Evolutionary conservation across 2,329 filamentous ascomycete genomes (phyloP), one percentile per base, ranked within the genome.

Genomic region (Xylariaceae sp.): DNA sequence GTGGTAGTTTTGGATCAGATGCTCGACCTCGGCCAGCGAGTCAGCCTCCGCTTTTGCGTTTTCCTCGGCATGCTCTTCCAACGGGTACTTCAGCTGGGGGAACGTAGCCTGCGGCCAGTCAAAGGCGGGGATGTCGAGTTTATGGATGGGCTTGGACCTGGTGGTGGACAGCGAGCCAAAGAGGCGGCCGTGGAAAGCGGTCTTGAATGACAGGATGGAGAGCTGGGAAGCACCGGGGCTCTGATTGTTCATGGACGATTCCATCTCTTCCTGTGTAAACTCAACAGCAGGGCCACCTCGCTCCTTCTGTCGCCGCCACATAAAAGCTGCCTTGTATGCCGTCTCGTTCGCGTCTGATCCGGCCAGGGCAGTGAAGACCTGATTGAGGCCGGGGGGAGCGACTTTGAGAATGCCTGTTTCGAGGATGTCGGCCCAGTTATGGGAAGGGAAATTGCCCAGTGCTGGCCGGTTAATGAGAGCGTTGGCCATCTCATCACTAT

Each of bases 291-390:
- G 70, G 6, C 87, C 87, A 50, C 88, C 88, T 46, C 89, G 85
- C 66, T 92, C 78, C 48, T 80, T 74, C 63, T 88, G 85, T 34
- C 85, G 81, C 58, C 83, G 82, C 75, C 83, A 94, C 82, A 95
- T 95, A 69, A 95, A 95, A 34, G 89, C 88, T 7, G 88, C 88
- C 70, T 95, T 95, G 77, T 88, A 95, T 30, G 89, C 89, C 23
- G 86, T 85, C 69, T 95, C 89, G 68, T 95, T 95, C 65, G 88
- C 88, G 57, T 95, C 88, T 14, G 87, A 94, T 46, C 88, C 88
- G 38, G 88, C 79, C 71, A 88, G 84, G 50, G 83, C 87, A 13
- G 88, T 95, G 69, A 94, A 94, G 53, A 95, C 88, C 64, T 95
- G 85, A 70, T 88, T 69, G 47, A 90, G 69, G 23, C 88, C 88